Conservation (phyloP, 768 basidiomycete genomes). For the Holtermannia corniformis region DNA sequence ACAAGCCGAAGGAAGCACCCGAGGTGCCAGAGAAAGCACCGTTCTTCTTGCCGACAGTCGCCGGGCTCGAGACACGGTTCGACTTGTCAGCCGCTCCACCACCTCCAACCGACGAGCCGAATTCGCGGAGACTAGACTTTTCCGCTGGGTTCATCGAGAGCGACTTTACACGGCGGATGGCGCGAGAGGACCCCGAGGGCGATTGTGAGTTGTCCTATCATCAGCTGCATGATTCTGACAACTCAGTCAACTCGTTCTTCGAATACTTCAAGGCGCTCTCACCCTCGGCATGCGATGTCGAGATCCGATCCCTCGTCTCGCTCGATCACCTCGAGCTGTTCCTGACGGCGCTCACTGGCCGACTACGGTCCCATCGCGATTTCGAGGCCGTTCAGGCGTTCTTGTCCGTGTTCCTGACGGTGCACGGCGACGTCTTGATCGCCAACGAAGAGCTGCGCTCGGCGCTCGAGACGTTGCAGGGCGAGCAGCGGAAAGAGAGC, state of each 20-base stretch:
- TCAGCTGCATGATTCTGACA: too few relatives aligned
- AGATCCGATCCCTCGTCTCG: slow-evolving; percentile 67
- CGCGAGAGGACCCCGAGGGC: slow-evolving; percentile 50
- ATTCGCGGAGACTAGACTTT: slow-evolving; percentile 37
- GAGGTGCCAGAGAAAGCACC: slow-evolving; percentile 93
- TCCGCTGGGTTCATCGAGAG: slow-evolving; percentile 40
- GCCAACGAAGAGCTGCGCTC: slow-evolving; percentile 55
- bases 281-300: slow-evolving; percentile 82
- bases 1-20: slow-evolving; percentile 91
- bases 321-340: slow-evolving; percentile 59
- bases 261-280: slow-evolving; percentile 71
- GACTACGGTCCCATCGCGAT: slow-evolving; percentile 70
- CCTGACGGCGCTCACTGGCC: slow-evolving; percentile 59
- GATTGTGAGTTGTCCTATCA: slow-evolving; percentile 55
- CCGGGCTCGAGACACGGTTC: slow-evolving; percentile 77
- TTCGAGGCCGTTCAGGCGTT: slow-evolving; percentile 92
- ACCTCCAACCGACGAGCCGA: not conserved
- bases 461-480: slow-evolving; percentile 53
- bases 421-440: slow-evolving; percentile 74
- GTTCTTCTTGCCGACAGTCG: slow-evolving; percentile 89
- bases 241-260: slow-evolving; percentile 73
- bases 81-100: slow-evolving; percentile 43
- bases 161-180: slow-evolving; percentile 60
- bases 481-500: slow-evolving; percentile 66
- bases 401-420: slow-evolving; percentile 68